Conservation (phyloP, 495 filamentous ascomycete genomes). For the Recurvomyces mirabilis region DNA sequence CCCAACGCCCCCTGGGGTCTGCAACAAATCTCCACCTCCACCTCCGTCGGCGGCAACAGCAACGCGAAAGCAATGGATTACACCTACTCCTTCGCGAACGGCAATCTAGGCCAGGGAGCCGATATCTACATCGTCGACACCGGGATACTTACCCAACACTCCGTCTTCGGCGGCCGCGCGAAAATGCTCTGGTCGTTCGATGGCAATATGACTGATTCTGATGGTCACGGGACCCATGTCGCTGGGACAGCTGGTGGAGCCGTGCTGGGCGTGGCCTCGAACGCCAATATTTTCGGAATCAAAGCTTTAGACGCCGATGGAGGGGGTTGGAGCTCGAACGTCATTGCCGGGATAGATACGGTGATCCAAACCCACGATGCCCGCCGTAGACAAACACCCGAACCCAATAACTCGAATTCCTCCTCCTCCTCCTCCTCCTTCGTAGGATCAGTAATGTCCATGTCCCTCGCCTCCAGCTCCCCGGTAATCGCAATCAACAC, state of each 20-base stretch:
- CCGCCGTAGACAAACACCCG: slow-evolving; percentile 22
- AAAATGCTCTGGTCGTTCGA: slow-evolving; percentile 28
- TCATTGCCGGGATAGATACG: slow-evolving; percentile 31
- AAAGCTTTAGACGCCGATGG: slow-evolving; percentile 32
- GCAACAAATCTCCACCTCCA: slow-evolving; percentile 35
- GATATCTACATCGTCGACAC: slow-evolving; percentile 44
- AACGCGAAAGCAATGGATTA: slow-evolving; percentile 25
- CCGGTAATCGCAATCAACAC: slow-evolving; percentile 22
- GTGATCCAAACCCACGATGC: slow-evolving; percentile 29
- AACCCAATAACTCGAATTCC: too few relatives aligned
- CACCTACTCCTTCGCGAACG: slow-evolving; percentile 34
- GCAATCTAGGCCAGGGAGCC: slow-evolving; percentile 33
- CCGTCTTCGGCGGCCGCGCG: slow-evolving; percentile 38
- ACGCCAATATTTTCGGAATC: slow-evolving; percentile 34
- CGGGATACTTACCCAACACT: slow-evolving; percentile 36
- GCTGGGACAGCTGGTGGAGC: slow-evolving; percentile 31
- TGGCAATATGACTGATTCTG: slow-evolving; percentile 26
- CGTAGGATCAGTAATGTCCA: slow-evolving; percentile 33
- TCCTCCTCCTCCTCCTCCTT: slow-evolving; percentile 27
- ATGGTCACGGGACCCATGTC: slow-evolving; percentile 39
- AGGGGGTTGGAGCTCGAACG: slow-evolving; percentile 26
- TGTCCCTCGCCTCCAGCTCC: slow-evolving; percentile 30
- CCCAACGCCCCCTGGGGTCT: slow-evolving; percentile 38
- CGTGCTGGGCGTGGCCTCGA: slow-evolving; percentile 30
- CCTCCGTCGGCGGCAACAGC: slow-evolving; percentile 22